Base-by-base conservation (phyloP, 169 alveolate genomes). In the Plasmodium cynomolgi region DNA sequence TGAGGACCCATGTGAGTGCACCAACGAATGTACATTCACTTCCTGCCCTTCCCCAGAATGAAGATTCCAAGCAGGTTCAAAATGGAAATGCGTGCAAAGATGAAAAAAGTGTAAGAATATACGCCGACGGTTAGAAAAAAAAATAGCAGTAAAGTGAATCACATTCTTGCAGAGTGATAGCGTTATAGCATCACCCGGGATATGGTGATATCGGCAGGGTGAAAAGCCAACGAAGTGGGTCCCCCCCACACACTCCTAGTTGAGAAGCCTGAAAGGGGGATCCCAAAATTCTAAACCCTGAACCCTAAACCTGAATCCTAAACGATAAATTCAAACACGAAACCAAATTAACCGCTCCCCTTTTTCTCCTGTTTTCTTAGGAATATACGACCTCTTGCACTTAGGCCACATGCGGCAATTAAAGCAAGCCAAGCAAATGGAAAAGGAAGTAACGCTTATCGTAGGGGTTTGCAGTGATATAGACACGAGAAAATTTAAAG, bases 381-480 rank as follows among this genome's bases (percentile, higher is more conserved):
- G 99, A 0, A 99, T 99, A 58, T 99, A 98, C 92, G 99, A 99
- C 93, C 97, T 98, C 97, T 97, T 98, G 81, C 99, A 99, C 91
- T 95, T 98, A 74, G 99, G 99, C 20, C 99, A 99, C 93, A 98
- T 98, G 97, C 93, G 99, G 83, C 99, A 98, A 81, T 96, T 99
- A 11, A 99, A 99, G 86, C 99, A 99, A 96, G 99, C 99, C 37
- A 99, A 99, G 95, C 98, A 98, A 86, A 96, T 98, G 96, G 98
- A 98, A 95, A 98, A 98, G 50, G 95, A 98, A 82, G 98, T 98
- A 26, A 97, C 97, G 83, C 96, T 98, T 82, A 97, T 99, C 33
- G 99, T 98, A 34, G 99, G 99, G 2, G 99, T 99, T 34, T 97
- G 99, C 33, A 98, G 99, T 8, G 99, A 98, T 85, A 99, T 97